A percentile compares a stretch with the other conserved stretches of the same genome.
Conservation (phyloP, 1,284 basidiomycete species). For the Schizopora paradoxa region DNA sequence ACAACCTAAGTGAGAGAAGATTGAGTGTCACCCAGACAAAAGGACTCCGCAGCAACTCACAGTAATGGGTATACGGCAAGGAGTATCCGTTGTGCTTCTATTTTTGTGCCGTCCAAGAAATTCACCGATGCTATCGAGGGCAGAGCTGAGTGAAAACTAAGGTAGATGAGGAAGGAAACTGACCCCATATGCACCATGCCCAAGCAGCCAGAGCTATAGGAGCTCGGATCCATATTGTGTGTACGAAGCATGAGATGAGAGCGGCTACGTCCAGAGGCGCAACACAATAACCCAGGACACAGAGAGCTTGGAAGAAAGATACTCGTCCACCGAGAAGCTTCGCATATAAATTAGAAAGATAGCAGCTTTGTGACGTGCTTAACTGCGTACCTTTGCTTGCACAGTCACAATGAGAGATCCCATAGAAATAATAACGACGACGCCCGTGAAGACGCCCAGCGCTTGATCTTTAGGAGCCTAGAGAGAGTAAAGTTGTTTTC, state of each 20-base stretch:
- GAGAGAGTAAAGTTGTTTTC: constrained; percentile 6
- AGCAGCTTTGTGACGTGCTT: background rate
- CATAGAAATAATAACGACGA: constrained; percentile 85
- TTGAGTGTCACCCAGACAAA: background rate
- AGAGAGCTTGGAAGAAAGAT: constrained; percentile 93
- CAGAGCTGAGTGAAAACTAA: constrained; percentile 12
- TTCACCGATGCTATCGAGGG: constrained; percentile 73
- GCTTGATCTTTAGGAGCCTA: constrained; percentile 83
- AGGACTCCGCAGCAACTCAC: constrained; percentile 54
- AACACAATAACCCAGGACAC: constrained; percentile 87
- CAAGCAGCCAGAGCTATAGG: constrained; percentile 81
- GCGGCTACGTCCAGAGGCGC: constrained; percentile 88
- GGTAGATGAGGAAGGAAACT: constrained; percentile 22
- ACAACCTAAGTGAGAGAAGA: constrained; percentile 45
- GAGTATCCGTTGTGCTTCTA: constrained; percentile 81
- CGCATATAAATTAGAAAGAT: constrained; percentile 14
- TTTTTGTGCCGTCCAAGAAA: constrained; percentile 89
- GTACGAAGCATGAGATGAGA: constrained; percentile 81
- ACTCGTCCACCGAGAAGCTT: constrained; percentile 91
- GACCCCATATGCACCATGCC: constrained; percentile 96
- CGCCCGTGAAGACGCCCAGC: constrained; percentile 85
- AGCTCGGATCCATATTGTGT: constrained; percentile 77
- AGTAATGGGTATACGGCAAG: constrained; percentile 91
- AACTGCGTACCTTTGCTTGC: constrained; percentile 70
- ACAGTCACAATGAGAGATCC: constrained; percentile 87